Evolutionary conservation across 2,329 filamentous ascomycete species (phyloP).

Genomic region (Aureobasidium sp.): DNA sequence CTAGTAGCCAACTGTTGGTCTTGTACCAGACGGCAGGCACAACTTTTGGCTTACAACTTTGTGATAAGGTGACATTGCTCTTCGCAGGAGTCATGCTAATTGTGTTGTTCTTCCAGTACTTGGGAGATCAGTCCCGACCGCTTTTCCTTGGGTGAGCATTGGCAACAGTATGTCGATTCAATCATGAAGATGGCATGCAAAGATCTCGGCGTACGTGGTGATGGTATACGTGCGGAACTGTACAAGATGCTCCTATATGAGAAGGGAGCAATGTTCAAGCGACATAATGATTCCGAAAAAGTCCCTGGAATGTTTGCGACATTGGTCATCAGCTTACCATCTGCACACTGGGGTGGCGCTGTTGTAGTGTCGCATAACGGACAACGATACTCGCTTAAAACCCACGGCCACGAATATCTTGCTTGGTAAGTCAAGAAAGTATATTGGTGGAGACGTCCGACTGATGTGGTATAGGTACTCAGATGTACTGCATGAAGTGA

Average conservation of each 20-base stretch:
- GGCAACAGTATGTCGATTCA: conserved; percentile 17
- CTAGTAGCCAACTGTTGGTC: neutral
- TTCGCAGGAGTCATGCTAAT: neutral
- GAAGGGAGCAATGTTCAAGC: conserved; percentile 19
- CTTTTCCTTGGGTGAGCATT: conserved; percentile 16
- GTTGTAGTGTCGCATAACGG: conserved; percentile 13
- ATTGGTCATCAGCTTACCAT: conserved; percentile 19
- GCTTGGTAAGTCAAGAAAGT: conserved; percentile 23
- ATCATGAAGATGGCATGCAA: conserved; percentile 14
- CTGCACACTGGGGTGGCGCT: conserved; percentile 17
- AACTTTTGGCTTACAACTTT: neutral
- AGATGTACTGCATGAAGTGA: conserved; percentile 44
- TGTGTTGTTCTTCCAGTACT: conserved; percentile 12
- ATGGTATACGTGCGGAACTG: conserved; percentile 15
- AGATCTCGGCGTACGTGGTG: conserved; percentile 13
- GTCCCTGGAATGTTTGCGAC: conserved; percentile 20
- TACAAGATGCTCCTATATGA: conserved; percentile 21
- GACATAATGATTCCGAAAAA: conserved; percentile 17
- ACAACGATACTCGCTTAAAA: conserved; percentile 16
- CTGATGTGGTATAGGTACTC: conserved; percentile 36
- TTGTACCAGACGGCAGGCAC: neutral
- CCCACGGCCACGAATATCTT: conserved; percentile 23
- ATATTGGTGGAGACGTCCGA: neutral
- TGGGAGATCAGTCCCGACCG: conserved; percentile 24
- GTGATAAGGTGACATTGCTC: neutral